phyloP scores from a whole-genome alignment of 169 alveolate genomes.

The Plasmodium vivax region DNA sequence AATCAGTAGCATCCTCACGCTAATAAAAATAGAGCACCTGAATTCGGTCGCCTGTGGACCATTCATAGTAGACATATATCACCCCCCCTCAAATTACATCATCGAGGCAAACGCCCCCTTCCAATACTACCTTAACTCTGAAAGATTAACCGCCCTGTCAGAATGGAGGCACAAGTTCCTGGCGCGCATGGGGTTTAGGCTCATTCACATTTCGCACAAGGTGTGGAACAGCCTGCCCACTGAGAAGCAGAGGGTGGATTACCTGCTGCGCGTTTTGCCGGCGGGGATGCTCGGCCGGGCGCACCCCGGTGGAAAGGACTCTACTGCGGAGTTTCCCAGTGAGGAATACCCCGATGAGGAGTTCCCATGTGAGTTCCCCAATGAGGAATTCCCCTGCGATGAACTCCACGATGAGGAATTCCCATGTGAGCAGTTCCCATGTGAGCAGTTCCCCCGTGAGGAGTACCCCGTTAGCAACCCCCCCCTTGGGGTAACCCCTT shows the following conservation, averaged over 20 bases:
- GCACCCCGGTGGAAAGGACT: background rate
- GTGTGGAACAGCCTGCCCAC: constrained; percentile 81
- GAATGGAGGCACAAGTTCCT: constrained; percentile 84
- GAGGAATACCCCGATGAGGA: background rate
- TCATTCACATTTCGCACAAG: constrained; percentile 79
- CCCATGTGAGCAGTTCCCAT: background rate
- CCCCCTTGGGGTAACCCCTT: background rate
- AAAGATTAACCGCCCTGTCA: constrained; percentile 41
- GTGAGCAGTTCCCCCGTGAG: background rate
- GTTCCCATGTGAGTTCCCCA: background rate
- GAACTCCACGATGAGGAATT: too few species aligned
- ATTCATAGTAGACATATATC: constrained; percentile 62
- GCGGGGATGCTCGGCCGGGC: background rate
- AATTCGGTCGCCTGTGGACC: constrained; percentile 70
- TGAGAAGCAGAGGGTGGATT: constrained; percentile 77
- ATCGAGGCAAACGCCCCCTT: constrained; percentile 68
- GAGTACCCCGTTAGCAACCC: too few species aligned
- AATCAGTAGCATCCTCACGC: constrained; percentile 32
- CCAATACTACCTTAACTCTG: constrained; percentile 59
- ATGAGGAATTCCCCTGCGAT: too few species aligned
- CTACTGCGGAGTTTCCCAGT: background rate
- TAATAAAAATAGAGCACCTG: constrained; percentile 38
- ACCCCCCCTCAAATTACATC: constrained; percentile 55
- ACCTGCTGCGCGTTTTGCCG: constrained; percentile 57
- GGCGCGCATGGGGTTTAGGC: constrained; percentile 82